Evolutionary conservation across 2,329 filamentous ascomycete species (phyloP), one percentile per base, ranked within the genome.

Genomic region (Cryphonectria japonica): DNA sequence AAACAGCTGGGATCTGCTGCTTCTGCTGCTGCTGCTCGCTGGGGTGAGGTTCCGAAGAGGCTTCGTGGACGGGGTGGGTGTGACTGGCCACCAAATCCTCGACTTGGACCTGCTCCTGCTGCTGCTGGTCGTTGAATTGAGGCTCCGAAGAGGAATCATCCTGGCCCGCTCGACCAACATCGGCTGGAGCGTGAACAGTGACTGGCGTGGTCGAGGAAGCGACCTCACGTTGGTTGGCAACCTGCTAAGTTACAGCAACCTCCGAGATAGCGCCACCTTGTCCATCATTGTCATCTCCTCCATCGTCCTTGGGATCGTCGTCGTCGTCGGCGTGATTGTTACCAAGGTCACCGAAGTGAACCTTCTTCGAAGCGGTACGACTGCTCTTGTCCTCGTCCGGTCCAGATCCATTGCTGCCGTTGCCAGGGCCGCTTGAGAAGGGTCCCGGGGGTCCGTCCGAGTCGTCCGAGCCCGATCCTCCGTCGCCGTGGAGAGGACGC

Each of bases 241-340:
- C 32, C 34, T 39, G 16, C 32, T 37, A 61, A 39, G 59, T 22
- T 37, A 16, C 59, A 39, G 19, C 59, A 61, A 37, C 59, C 32
- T 39, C 9, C 19, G 32, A 7, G 22, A 37, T 19, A 19, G 32
- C 59, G 59, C 59, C 59, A 61, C 34, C 59, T n/a, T 61, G 59
- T 11, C 59, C 59, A 39, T 39, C 59, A 3, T 61, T 61, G 32
- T 61, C 59, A 39, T 61, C 59, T 34, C 52, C 52, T 57, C 54
- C 54, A 11, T 59, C 54, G 29, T 59, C 54, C 54, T 59, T 32
- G 26, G 13, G 14, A 13, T 59, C 26, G 6, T 59, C 54, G 29
- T 59, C 54, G 54, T 32, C 26, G 7, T 59, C 26, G 54, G 16
- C 26, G 7, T 59, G 54, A 14, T 59, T 19, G 16, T 34, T 34